These are phyloP conservation scores for Neurospora sp. DNA, from an alignment of 495 filamentous ascomycete species.

Conservation along the genomic window DNA sequence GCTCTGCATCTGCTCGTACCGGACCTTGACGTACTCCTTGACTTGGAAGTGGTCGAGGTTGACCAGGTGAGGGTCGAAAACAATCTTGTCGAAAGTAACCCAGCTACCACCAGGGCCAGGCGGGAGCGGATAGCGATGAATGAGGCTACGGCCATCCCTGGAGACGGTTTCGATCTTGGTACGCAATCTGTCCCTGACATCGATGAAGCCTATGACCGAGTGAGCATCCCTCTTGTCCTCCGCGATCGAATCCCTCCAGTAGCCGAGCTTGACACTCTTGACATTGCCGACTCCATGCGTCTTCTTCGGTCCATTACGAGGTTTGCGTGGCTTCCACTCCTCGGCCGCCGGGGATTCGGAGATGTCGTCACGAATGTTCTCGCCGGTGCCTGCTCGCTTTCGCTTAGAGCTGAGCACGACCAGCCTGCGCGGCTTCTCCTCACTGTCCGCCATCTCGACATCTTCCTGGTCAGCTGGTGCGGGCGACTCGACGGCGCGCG, in stretches of 20 bases:
- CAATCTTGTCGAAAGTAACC: conserved; percentile 44
- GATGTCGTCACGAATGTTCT: conserved; percentile 27
- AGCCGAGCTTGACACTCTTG: conserved; percentile 40
- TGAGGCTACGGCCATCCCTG: conserved; percentile 27
- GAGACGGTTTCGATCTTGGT: conserved; percentile 37
- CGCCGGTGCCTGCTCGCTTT: conserved; percentile 36
- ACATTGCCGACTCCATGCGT: conserved; percentile 19
- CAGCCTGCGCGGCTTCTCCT: conserved; percentile 19
- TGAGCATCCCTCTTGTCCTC: conserved; percentile 35
- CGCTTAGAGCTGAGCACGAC: conserved; percentile 29
- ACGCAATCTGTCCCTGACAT: conserved; percentile 41
- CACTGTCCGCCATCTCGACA: conserved; percentile 28
- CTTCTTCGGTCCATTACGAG: conserved; percentile 14
- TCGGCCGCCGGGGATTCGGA: conserved; percentile 16
- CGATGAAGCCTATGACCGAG: conserved; percentile 44
- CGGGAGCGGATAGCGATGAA: conserved; percentile 32
- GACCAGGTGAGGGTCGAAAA: conserved; percentile 39
- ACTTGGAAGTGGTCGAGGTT: conserved; percentile 36
- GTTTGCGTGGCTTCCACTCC: conserved; percentile 11
- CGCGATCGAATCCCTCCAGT: conserved; percentile 43
- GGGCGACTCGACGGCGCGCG: conserved; percentile 16
- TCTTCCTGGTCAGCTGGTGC: conserved; percentile 21
- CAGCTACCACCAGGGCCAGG: conserved; percentile 45
- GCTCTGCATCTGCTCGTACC: conserved; percentile 22
- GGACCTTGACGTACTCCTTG: conserved; percentile 47